Base-by-base conservation (phyloP, 768 basidiomycete species). In the Clitopilus hobsonii region DNA sequence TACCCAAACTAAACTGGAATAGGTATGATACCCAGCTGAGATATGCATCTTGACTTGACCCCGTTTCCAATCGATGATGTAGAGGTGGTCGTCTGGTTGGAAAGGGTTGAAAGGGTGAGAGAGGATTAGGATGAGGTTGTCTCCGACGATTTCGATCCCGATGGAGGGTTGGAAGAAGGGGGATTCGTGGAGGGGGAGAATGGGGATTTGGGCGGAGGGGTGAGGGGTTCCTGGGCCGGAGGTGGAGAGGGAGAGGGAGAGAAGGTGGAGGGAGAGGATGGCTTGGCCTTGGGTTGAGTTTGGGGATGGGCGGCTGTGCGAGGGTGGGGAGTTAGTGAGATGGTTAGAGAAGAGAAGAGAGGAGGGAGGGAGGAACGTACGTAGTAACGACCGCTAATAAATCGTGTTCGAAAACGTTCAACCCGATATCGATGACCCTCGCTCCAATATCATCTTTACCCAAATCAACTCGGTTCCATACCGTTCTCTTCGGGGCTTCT, bases 341-440 rank as follows among this genome's bases (percentile, higher is more conserved):
- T 7, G 38, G 18, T 11, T 7, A 41, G 18, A 8, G 18, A 41
- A 41, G 18, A 18, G 38, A 41, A 6, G 18, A 18, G 18, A 41
- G 8, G 18, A 41, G 11, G 18, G 6, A 18, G n/a, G 18, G 29
- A 30, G 29, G 18, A 16, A 69, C 73, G 24, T 56, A 74, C 76
- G 65, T 68, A 8, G 74, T 75, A 38, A 79, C 58, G 38, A 76
- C 55, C 5, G 68, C 75, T 18, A 78, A 65, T 24, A 79, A 60
- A 60, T 79, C 72, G 49, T 78, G 76, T 54, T 78, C 76, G 26
- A 71, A 67, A 3, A 77, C 60, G 26, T 71, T 67, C 25, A 78
- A 58, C 6, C 75, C 76, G 54, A 79, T 71, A 55, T 78, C 77
- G 20, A 79, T 65, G 47, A 77, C 66, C 13, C 56, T 61, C 5